Evolutionary conservation across 2,329 filamentous ascomycete species (phyloP), one percentile per base, ranked within the genome.

Genomic region (Xenoacremonium recifei): DNA sequence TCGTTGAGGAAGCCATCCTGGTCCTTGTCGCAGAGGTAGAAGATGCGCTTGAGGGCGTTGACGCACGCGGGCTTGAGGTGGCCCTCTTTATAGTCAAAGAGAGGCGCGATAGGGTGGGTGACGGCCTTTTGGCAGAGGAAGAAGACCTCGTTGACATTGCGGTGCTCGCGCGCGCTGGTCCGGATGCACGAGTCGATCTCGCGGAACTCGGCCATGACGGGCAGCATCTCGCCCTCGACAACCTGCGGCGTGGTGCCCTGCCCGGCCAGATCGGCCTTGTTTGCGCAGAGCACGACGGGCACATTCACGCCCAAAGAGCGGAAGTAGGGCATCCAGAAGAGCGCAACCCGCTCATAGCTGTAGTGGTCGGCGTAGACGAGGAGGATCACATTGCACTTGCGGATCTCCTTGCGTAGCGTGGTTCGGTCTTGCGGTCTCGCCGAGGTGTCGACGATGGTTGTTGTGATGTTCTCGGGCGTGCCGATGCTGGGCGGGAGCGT

Each of bases 291-390:
- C 33, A 99, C 91, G 10, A 99, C 93, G 0, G 93, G 93, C 17
- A 99, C 90, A 63, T 99, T 99, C 62, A 99, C 93, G n/a, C 93
- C 93, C 29, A 99, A 79, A 4, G 91, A 96, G 47, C 93, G 87
- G 62, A 99, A 97, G 67, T 96, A 95, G 10, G 93, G 93, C 80
- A 99, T 87, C 93, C 93, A 99, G 67, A 97, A 99, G 34, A 99
- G 75, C 4, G 92, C 93, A 4, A 99, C 91, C 27, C 93, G 79
- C 64, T 99, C 93, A 71, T 97, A 99, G 76, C 91, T 97, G 73
- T 99, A 99, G 69, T 97, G 92, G 65, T 99, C 93, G 53, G 91
- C 91, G 67, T 99, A 99, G 40, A 99, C 91, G 32, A 99, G 81
- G 15, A 97, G 77, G 51, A 99, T 97, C 53, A 96, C 92, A 64